Percentiles rank a stretch among this genome's conserved stretches.
These are phyloP conservation scores for Gillenia trifoliata DNA, from an alignment of 306 rosid genomes.

Conservation along the genomic window DNA sequence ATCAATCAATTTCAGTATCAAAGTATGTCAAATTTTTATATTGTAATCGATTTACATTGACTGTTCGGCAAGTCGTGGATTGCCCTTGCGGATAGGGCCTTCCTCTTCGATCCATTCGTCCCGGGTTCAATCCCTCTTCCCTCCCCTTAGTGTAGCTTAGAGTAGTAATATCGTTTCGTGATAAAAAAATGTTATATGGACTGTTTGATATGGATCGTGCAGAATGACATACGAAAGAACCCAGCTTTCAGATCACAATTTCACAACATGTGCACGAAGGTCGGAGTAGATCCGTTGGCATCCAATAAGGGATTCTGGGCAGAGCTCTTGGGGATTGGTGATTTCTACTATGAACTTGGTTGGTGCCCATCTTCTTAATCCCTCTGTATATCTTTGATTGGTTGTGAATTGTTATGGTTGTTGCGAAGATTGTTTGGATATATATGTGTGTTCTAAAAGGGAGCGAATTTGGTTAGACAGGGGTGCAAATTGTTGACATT, in stretches of 20 bases:
- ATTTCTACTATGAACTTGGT: slow-evolving; percentile 96
- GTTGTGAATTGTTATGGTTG: neutral
- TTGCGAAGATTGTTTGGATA: neutral
- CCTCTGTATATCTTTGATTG: slow-evolving; percentile 1
- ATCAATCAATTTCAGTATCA: neutral
- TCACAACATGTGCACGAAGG: slow-evolving; percentile 95
- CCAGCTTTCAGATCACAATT: slow-evolving; percentile 97
- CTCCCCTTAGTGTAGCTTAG: too few relatives aligned
- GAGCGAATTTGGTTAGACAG: slow-evolving; percentile 57
- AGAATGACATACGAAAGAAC: slow-evolving; percentile 95
- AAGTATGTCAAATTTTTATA: neutral
- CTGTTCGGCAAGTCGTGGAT: neutral
- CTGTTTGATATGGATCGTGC: slow-evolving; percentile 11
- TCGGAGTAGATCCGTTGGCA: slow-evolving; percentile 97
- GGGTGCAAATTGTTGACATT: slow-evolving; percentile 92
- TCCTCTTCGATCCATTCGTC: neutral
- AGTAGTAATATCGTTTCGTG: neutral
- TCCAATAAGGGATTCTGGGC: slow-evolving; percentile 98
- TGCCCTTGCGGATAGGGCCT: neutral
- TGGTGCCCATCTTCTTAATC: slow-evolving; percentile 37
- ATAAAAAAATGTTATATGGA: too few relatives aligned
- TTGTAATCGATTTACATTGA: neutral
- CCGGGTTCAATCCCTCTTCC: neutral
- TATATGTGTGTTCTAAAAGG: slow-evolving; percentile 9
- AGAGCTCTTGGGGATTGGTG: slow-evolving; percentile 94